A percentile compares a stretch with the other conserved stretches of the same genome.
These are phyloP conservation scores for Curvularia verruculosa DNA, from an alignment of 2,329 filamentous ascomycete species.

Conservation along the genomic window DNA sequence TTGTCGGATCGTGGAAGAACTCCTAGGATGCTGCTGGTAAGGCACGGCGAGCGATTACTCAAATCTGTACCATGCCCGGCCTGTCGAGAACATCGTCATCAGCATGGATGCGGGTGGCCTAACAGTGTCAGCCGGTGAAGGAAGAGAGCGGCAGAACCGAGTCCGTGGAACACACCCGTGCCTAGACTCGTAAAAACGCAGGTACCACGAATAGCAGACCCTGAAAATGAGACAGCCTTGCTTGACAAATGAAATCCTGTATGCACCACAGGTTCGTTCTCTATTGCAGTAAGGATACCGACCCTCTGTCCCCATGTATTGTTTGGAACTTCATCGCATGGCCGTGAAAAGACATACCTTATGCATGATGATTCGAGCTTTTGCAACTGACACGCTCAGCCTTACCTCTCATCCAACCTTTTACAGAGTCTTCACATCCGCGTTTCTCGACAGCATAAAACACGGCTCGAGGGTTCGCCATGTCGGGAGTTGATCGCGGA, in stretches of 20 bases:
- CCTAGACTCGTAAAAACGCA: conserved; percentile 2
- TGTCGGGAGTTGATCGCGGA: conserved; percentile 7
- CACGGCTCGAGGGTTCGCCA: conserved; percentile 3
- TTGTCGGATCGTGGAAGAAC: conserved; percentile 6
- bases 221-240: conserved; percentile 1
- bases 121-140: conserved; percentile 5
- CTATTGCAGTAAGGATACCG: neutral
- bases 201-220: neutral
- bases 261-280: neutral
- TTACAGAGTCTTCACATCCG: conserved; percentile 2
- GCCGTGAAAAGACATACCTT: neutral
- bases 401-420: neutral
- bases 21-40: conserved; percentile 9
- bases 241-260: neutral
- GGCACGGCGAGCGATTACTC: conserved; percentile 9
- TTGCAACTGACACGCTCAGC: neutral
- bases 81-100: conserved; percentile 5
- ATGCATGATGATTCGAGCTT: neutral
- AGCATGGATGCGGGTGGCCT: conserved; percentile 9
- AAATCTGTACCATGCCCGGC: conserved; percentile 3
- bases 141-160: conserved; percentile 11
- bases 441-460: neutral
- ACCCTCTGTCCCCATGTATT: neutral
- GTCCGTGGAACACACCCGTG: neutral
- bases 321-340: neutral